These are phyloP conservation scores for Sugiyamaella floridensis DNA, from an alignment of 805 yeast species.

Conservation along the genomic window DNA sequence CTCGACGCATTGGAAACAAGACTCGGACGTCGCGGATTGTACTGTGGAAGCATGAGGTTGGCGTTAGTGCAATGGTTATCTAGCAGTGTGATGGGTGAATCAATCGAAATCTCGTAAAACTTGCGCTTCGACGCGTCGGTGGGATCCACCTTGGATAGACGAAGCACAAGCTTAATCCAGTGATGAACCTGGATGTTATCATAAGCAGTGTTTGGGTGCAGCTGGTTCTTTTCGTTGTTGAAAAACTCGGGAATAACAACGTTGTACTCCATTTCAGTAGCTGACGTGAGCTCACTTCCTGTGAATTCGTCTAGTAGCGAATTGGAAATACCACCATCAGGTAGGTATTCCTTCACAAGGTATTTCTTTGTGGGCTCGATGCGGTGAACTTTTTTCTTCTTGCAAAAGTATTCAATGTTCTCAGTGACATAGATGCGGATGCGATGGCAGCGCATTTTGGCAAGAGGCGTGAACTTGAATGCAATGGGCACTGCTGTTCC, in stretches of 20 bases:
- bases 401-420: slow-evolving; percentile 83
- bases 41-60: slow-evolving; percentile 34
- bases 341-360: slow-evolving; percentile 62
- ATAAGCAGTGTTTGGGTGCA: slow-evolving; percentile 81
- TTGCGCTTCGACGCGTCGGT: slow-evolving; percentile 52
- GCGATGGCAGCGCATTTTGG: slow-evolving; percentile 80
- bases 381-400: slow-evolving; percentile 79
- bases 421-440: slow-evolving; percentile 82
- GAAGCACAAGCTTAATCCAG: slow-evolving; percentile 85
- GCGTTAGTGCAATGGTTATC: slow-evolving; percentile 52
- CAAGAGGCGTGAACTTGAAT: slow-evolving; percentile 76
- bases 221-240: slow-evolving; percentile 41
- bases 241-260: slow-evolving; percentile 72
- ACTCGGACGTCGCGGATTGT: slow-evolving; percentile 19
- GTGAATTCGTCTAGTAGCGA: slow-evolving; percentile 23
- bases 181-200: slow-evolving; percentile 81
- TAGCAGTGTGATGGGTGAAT: slow-evolving; percentile 83
- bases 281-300: slow-evolving; percentile 24
- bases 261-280: slow-evolving; percentile 61
- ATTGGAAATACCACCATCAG: slow-evolving; percentile 26
- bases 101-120: slow-evolving; percentile 91
- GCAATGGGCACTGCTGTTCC: slow-evolving; percentile 81
- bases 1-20: slow-evolving; percentile 10
- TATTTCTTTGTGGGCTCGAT: slow-evolving; percentile 84
- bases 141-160: slow-evolving; percentile 64